Base-by-base conservation (phyloP, 2,329 filamentous ascomycete species). In the Nemania sp. region DNA sequence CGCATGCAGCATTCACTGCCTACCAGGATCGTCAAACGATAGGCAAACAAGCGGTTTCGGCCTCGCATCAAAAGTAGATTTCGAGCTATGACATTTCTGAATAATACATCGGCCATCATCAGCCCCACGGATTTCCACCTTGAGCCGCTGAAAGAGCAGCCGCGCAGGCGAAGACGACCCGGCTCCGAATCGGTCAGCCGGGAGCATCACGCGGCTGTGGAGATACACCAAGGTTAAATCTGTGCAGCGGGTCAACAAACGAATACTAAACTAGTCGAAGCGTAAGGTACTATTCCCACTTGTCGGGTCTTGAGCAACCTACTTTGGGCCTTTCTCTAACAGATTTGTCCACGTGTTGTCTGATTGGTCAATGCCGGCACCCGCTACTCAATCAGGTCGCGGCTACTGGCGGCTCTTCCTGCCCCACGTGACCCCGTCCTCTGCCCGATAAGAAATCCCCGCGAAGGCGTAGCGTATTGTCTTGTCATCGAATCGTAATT, bases 391-490 rank as follows among this genome's bases (percentile, higher is more conserved):
- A 47, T 60, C 56, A 52, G 54, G 65, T 52, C 8, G 70, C 77
- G 77, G 77, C 65, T 79, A 79, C 68, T 64, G 66, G 69, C 77
- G 77, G 77, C 77, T 74, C 74, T 76, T 64, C 53, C 53, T 35
- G 11, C 32, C 63, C 73, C 77, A 78, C 77, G 75, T 78, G 76
- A 78, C 72, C 61, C 38, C 59, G n/a, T 24, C 41, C 24, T 57
- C 18, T 26, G 52, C 57, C 66, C 62, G 74, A 77, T 77, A 77
- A 77, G 75, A 71, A 60, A 69, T 70, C 57, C 67, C 67, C 67
- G 67, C 64, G 64, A 67, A 57, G 56, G 53, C 62, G 49, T 68
- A 64, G 69, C 68, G 67, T 73, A 70, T 74, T 68, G 64, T 63
- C 66, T 62, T 74, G 72, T 71, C 75, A 74, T 77, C 64, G 68